Conservation (phyloP, 306 rosid genomes). For the Prunus mongolica region DNA sequence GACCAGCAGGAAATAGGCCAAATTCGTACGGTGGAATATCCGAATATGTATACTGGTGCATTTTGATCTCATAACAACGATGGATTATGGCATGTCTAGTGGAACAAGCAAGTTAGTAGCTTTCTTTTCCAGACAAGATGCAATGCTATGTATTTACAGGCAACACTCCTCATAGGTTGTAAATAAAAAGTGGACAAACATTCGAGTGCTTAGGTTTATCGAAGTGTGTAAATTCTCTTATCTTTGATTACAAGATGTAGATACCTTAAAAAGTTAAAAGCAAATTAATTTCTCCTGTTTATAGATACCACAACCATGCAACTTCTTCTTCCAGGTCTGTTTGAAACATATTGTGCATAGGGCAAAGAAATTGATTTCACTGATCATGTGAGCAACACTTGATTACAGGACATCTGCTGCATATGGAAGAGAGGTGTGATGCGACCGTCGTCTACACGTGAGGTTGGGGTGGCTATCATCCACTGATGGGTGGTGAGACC, state of each 20-base stretch:
- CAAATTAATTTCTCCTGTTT: background rate
- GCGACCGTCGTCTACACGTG: no score
- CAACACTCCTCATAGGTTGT: background rate
- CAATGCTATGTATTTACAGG: background rate
- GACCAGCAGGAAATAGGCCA: constrained; percentile 25
- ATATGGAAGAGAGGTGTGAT: no score
- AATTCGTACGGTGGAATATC: constrained; percentile 1
- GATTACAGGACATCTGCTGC: background rate
- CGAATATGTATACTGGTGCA: background rate
- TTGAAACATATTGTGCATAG: background rate
- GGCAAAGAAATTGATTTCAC: background rate
- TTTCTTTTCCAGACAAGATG: background rate
- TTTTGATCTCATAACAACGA: background rate
- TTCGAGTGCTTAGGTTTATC: background rate
- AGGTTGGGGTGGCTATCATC: no score
- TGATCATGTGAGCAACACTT: background rate
- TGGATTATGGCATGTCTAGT: background rate
- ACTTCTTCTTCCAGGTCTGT: background rate
- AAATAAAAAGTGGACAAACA: background rate
- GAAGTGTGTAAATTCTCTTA: background rate
- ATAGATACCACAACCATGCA: background rate
- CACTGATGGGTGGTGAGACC: no score
- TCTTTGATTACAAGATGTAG: background rate
- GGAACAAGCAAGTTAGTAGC: background rate
- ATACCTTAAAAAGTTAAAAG: background rate